Percentiles rank a stretch among this genome's conserved stretches.
Evolutionary conservation across 352 stramenopile genomes (phyloP).

Genomic region (Hyaloperonospora arabidopsidis): DNA sequence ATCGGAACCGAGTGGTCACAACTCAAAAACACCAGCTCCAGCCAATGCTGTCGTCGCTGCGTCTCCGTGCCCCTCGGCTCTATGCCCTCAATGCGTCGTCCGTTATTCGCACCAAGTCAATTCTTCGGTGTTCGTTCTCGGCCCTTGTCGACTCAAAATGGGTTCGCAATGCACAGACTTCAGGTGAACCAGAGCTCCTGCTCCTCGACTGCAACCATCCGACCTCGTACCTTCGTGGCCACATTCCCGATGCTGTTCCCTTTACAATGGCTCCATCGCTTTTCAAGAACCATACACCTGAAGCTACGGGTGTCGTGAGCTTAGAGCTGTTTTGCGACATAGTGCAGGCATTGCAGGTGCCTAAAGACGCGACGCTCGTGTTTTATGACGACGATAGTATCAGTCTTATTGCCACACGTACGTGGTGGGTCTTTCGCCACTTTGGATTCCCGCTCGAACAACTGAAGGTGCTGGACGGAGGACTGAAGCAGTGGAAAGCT

Average conservation of each 20-base stretch:
- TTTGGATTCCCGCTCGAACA: slow-evolving; percentile 66
- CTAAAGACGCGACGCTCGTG: slow-evolving; percentile 48
- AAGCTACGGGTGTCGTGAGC: slow-evolving; percentile 39
- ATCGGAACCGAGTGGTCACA: no score
- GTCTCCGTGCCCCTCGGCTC: neutral
- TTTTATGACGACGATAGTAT: slow-evolving; percentile 70
- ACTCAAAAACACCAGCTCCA: no score
- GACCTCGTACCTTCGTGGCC: slow-evolving; percentile 38
- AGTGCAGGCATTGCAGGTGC: slow-evolving; percentile 37
- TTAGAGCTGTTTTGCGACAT: slow-evolving; percentile 35
- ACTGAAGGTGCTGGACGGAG: slow-evolving; percentile 72
- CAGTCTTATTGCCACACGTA: slow-evolving; percentile 55
- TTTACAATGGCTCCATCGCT: slow-evolving; percentile 39
- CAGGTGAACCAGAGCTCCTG: slow-evolving; percentile 21
- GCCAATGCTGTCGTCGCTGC: slow-evolving; percentile 1
- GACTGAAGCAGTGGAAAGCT: slow-evolving; percentile 57
- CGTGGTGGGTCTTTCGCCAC: slow-evolving; percentile 77
- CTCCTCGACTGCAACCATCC: slow-evolving; percentile 60
- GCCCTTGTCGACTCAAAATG: slow-evolving; percentile 38
- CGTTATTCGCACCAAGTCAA: neutral
- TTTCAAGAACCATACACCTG: slow-evolving; percentile 42
- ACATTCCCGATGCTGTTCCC: slow-evolving; percentile 40
- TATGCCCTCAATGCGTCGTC: neutral
- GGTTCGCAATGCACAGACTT: slow-evolving; percentile 21
- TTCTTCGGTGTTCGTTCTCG: slow-evolving; percentile 15